Percentiles rank a stretch among this genome's conserved stretches.
These are phyloP conservation scores for Isabelozyma pseudorhagii DNA, from an alignment of 805 yeast species.

Conservation along the genomic window DNA sequence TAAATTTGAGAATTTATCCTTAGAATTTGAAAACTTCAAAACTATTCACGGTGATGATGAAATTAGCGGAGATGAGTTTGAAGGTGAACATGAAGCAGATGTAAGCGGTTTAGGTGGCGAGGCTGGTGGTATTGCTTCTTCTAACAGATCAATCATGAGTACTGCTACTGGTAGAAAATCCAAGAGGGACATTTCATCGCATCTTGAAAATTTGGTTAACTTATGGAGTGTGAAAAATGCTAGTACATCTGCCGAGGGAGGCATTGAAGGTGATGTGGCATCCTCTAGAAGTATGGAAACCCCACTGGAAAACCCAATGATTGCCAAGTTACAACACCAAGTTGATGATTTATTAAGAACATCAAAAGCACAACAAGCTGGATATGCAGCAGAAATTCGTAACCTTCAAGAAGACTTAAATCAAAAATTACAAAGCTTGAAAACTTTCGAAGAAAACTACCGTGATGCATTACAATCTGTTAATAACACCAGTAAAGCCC, in stretches of 20 bases:
- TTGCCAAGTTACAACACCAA: constrained; percentile 48
- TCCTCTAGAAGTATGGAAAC: constrained; percentile 4
- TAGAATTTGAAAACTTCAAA: constrained; percentile 43
- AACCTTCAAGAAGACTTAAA: constrained; percentile 28
- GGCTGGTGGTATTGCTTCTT: constrained; percentile 6
- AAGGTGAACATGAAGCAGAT: constrained; percentile 10
- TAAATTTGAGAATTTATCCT: constrained; percentile 40
- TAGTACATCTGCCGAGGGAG: constrained; percentile 4
- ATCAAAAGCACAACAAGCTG: constrained; percentile 40
- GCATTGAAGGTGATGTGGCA: background rate
- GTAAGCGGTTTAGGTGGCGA: constrained; percentile 1
- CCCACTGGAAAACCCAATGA: constrained; percentile 21
- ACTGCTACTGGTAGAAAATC: constrained; percentile 18
- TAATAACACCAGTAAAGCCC: constrained; percentile 70
- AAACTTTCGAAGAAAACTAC: constrained; percentile 59
- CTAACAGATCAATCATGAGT: constrained; percentile 20
- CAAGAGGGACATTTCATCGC: constrained; percentile 28
- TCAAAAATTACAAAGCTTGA: constrained; percentile 25
- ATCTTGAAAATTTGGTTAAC: constrained; percentile 31
- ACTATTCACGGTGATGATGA: constrained; percentile 31
- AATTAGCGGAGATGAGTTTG: constrained; percentile 25
- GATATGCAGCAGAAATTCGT: constrained; percentile 31
- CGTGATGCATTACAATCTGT: constrained; percentile 69
- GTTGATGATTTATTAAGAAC: constrained; percentile 52
- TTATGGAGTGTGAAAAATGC: constrained; percentile 25